These are phyloP conservation scores for Lanmaoa pseudosensibilis DNA, from an alignment of 768 basidiomycete genomes.

Conservation along the genomic window DNA sequence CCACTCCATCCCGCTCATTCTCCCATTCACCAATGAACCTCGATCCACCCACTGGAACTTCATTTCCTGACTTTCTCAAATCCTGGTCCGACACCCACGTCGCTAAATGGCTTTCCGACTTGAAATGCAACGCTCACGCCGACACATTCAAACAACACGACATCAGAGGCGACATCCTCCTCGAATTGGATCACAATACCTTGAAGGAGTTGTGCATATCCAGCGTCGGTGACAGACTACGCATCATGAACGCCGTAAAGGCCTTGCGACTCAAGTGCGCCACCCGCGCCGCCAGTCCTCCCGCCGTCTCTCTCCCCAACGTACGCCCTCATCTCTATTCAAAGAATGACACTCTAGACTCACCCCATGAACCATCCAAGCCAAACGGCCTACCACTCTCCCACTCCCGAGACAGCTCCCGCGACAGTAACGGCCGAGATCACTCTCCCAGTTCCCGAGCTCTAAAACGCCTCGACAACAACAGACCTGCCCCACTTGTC, in stretches of 20 bases:
- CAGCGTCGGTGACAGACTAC: slow-evolving; percentile 89
- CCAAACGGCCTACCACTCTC: slow-evolving; percentile 3
- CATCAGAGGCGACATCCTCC: slow-evolving; percentile 86
- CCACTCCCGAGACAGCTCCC: slow-evolving; percentile 28
- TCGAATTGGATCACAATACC: slow-evolving; percentile 85
- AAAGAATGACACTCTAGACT: neutral
- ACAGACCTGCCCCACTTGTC: slow-evolving; percentile 80
- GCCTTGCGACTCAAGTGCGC: slow-evolving; percentile 61
- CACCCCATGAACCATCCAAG: slow-evolving; percentile 1
- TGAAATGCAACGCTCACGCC: slow-evolving; percentile 70
- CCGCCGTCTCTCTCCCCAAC: neutral
- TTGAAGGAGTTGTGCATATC: slow-evolving; percentile 89
- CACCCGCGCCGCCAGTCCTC: slow-evolving; percentile 8
- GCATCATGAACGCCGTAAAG: slow-evolving; percentile 86
- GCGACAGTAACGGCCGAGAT: slow-evolving; percentile 18
- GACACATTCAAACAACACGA: slow-evolving; percentile 79
- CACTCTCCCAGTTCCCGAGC: slow-evolving; percentile 33
- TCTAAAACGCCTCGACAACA: slow-evolving; percentile 54
- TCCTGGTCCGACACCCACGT: slow-evolving; percentile 76
- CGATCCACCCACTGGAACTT: slow-evolving; percentile 59
- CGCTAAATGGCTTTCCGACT: slow-evolving; percentile 74
- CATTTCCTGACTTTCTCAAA: slow-evolving; percentile 61
- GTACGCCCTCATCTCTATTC: neutral
- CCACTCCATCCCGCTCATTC: no score
- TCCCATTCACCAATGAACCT: slow-evolving; percentile 28